Percentiles rank a stretch among this genome's conserved stretches.
Evolutionary conservation across 1,139 yeast species (phyloP).

Genomic region (Saccharomycopsis hybrid): DNA sequence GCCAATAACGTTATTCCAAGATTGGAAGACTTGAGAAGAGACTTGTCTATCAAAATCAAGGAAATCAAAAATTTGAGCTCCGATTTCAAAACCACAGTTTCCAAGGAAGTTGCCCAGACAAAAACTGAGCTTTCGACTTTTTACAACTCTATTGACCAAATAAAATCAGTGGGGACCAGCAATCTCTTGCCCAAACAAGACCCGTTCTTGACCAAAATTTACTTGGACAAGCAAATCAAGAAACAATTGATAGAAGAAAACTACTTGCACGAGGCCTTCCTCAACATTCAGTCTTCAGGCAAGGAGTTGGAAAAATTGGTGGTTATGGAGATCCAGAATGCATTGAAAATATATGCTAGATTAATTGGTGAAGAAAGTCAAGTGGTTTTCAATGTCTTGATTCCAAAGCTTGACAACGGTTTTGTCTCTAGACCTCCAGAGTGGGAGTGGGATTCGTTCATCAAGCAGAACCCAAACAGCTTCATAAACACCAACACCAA

Average conservation of each 20-base stretch:
- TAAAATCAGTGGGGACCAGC: slow-evolving; percentile 30
- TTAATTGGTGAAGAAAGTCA: slow-evolving; percentile 64
- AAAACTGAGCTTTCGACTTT: slow-evolving; percentile 45
- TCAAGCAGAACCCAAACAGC: slow-evolving; percentile 60
- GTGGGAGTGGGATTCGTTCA: slow-evolving; percentile 86
- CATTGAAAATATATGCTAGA: slow-evolving; percentile 65
- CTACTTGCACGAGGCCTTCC: slow-evolving; percentile 79
- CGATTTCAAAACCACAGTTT: slow-evolving; percentile 74
- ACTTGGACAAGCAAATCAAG: slow-evolving; percentile 69
- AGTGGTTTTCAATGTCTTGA: slow-evolving; percentile 54
- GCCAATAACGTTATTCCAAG: slow-evolving; percentile 68
- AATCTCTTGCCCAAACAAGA: slow-evolving; percentile 48
- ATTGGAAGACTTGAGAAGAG: slow-evolving; percentile 78
- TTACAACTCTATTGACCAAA: slow-evolving; percentile 39
- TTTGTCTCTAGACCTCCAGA: slow-evolving; percentile 71
- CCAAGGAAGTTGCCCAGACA: slow-evolving; percentile 62
- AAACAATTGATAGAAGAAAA: slow-evolving; percentile 79
- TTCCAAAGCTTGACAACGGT: slow-evolving; percentile 65
- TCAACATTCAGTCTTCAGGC: slow-evolving; percentile 82
- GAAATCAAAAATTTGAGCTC: slow-evolving; percentile 77
- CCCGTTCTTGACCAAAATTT: slow-evolving; percentile 71
- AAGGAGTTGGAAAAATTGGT: slow-evolving; percentile 85
- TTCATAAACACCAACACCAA: slow-evolving; percentile 70
- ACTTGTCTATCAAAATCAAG: slow-evolving; percentile 73
- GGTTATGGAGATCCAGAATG: slow-evolving; percentile 77